Percentiles rank a stretch among this genome's conserved stretches.
phyloP scores from a whole-genome alignment of 2,329 filamentous ascomycete genomes.

The Pseudopithomyces maydicus region DNA sequence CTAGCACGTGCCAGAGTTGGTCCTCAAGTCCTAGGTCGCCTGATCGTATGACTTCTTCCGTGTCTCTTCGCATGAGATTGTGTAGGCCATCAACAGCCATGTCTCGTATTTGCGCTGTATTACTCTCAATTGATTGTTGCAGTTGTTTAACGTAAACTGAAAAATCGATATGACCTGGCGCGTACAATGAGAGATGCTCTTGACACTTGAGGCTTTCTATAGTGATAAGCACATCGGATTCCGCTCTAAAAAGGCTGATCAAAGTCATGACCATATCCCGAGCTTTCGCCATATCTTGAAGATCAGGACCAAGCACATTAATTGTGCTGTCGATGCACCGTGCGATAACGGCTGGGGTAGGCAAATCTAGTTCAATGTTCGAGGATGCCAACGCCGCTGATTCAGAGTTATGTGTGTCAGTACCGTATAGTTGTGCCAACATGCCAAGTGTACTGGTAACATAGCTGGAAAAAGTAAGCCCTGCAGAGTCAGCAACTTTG shows the following conservation, averaged over 20 bases:
- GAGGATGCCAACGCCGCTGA: constrained; percentile 79
- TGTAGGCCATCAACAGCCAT: constrained; percentile 87
- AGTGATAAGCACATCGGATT: constrained; percentile 72
- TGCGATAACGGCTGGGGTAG: constrained; percentile 80
- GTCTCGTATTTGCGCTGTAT: constrained; percentile 71
- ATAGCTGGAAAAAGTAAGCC: constrained; percentile 87
- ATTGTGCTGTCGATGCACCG: constrained; percentile 93
- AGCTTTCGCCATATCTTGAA: constrained; percentile 92
- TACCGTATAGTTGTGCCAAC: constrained; percentile 89
- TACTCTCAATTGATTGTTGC: constrained; percentile 76
- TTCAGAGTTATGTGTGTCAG: constrained; percentile 89
- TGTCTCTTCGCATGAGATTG: constrained; percentile 92
- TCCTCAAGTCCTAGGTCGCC: constrained; percentile 84
- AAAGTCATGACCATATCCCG: constrained; percentile 88
- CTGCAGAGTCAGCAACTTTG: constrained; percentile 86
- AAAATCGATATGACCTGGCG: constrained; percentile 85
- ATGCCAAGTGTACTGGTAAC: constrained; percentile 91
- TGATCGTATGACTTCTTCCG: constrained; percentile 77
- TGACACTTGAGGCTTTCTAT: constrained; percentile 80
- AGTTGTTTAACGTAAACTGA: constrained; percentile 80
- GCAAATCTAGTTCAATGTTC: constrained; percentile 85
- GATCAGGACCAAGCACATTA: constrained; percentile 92
- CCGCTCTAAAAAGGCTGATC: constrained; percentile 79
- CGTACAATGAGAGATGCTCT: constrained; percentile 91
- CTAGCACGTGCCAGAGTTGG: constrained; percentile 87